phyloP scores from a whole-genome alignment of 129 eudicot species.

The Flaveria brownii region DNA sequence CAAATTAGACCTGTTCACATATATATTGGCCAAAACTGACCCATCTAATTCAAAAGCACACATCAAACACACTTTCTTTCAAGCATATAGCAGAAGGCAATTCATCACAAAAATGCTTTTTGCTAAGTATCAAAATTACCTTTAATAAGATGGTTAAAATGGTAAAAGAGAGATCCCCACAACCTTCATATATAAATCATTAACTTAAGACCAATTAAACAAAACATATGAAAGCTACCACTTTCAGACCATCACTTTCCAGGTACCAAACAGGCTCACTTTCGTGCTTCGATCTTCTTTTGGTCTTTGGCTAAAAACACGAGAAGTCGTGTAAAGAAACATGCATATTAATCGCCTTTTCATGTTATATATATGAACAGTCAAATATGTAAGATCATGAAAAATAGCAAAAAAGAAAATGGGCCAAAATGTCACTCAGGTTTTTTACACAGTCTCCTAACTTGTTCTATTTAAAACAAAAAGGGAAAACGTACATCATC shows the following conservation, averaged over 20 bases:
- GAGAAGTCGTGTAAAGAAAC: slow-evolving; percentile 3
- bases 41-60: neutral
- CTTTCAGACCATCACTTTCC: slow-evolving; percentile 24
- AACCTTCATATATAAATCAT: slow-evolving; percentile 5
- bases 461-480: neutral
- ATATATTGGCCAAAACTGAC: neutral
- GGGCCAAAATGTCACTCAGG: neutral
- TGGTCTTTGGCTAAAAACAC: slow-evolving; percentile 68
- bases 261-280: slow-evolving; percentile 28
- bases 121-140: neutral
- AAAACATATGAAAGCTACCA: slow-evolving; percentile 25
- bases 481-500: no score
- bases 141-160: slow-evolving; percentile 15
- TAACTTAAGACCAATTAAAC: slow-evolving; percentile 29
- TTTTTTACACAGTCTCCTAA: neutral
- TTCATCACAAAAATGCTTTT: neutral
- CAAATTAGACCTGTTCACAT: neutral
- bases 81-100: neutral
- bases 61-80: neutral
- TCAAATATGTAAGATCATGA: neutral
- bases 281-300: slow-evolving; percentile 81
- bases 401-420: neutral
- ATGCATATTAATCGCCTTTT: neutral
- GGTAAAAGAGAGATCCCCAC: slow-evolving; percentile 15
- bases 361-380: neutral